phyloP scores from a whole-genome alignment of 2,329 filamentous ascomycete genomes.

The Sclerotinia trifoliorum region DNA sequence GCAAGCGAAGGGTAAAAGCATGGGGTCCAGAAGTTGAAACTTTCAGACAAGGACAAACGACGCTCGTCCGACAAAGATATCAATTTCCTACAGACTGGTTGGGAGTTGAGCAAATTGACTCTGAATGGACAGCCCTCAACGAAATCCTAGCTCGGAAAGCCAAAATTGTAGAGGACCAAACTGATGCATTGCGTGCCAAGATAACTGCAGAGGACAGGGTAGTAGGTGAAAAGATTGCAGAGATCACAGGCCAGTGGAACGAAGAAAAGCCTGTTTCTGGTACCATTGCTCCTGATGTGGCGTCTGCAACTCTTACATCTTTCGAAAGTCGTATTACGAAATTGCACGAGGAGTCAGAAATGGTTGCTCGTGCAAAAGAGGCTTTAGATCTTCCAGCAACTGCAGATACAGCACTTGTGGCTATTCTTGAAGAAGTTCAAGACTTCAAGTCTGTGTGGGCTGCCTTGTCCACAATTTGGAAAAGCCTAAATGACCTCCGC shows the following conservation, averaged over 20 bases:
- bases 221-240: constrained; percentile 81
- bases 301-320: constrained; percentile 73
- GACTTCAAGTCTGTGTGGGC: constrained; percentile 99
- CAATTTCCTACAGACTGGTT: constrained; percentile 94
- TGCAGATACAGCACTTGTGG: constrained; percentile 75
- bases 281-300: constrained; percentile 84
- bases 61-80: constrained; percentile 85
- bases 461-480: constrained; percentile 92
- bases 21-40: constrained; percentile 97
- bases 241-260: constrained; percentile 85
- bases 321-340: constrained; percentile 85
- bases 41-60: constrained; percentile 94
- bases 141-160: constrained; percentile 89
- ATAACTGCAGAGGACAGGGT: constrained; percentile 92
- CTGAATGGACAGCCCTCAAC: constrained; percentile 90
- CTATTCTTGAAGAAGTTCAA: constrained; percentile 90
- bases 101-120: constrained; percentile 92
- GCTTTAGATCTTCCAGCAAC: constrained; percentile 84
- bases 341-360: constrained; percentile 83
- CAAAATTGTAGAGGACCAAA: constrained; percentile 95
- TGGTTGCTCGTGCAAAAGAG: constrained; percentile 96
- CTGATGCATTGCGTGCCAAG: constrained; percentile 90
- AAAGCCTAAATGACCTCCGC: constrained; percentile 87
- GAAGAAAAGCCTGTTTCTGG: constrained; percentile 97
- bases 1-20: constrained; percentile 86